Evolutionary conservation across 371 early-diverging fungal genomes (phyloP).

Genomic region (Coemansia sp.): DNA sequence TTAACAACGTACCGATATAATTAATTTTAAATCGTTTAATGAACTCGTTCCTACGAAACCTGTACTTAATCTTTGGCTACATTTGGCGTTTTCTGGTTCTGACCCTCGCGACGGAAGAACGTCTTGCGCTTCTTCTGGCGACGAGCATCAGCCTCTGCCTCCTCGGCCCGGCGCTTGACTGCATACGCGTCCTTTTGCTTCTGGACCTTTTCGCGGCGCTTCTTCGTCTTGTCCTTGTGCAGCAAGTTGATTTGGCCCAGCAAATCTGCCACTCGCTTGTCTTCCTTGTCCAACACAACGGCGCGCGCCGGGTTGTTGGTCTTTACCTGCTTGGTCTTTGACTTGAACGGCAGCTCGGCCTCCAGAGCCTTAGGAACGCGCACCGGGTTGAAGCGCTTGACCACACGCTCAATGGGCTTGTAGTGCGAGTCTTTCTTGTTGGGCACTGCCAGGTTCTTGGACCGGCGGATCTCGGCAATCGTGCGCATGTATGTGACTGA

Average conservation of each 20-base stretch:
- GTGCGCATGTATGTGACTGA: slow-evolving; percentile 76
- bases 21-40: no score
- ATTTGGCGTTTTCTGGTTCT: slow-evolving; percentile 17
- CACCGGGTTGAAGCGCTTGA: slow-evolving; percentile 82
- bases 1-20: no score
- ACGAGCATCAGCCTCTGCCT: no score
- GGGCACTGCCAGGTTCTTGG: slow-evolving; percentile 65
- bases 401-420: slow-evolving; percentile 81
- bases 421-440: slow-evolving; percentile 81
- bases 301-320: slow-evolving; percentile 67
- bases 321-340: slow-evolving; percentile 70
- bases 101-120: slow-evolving; percentile 46
- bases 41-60: no score
- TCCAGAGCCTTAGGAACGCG: slow-evolving; percentile 80
- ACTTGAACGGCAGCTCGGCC: slow-evolving; percentile 84
- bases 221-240: slow-evolving; percentile 50
- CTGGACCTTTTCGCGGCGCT: slow-evolving; percentile 7
- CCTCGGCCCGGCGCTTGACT: no score
- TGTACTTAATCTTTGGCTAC: neutral
- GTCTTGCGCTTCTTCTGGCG: slow-evolving; percentile 37
- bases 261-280: slow-evolving; percentile 77
- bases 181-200: no score
- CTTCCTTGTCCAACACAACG: slow-evolving; percentile 86
- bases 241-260: slow-evolving; percentile 73
- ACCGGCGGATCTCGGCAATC: slow-evolving; percentile 85